These are phyloP conservation scores for Akanthomyces lecanii DNA, from an alignment of 2,329 filamentous ascomycete genomes.

Conservation along the genomic window DNA sequence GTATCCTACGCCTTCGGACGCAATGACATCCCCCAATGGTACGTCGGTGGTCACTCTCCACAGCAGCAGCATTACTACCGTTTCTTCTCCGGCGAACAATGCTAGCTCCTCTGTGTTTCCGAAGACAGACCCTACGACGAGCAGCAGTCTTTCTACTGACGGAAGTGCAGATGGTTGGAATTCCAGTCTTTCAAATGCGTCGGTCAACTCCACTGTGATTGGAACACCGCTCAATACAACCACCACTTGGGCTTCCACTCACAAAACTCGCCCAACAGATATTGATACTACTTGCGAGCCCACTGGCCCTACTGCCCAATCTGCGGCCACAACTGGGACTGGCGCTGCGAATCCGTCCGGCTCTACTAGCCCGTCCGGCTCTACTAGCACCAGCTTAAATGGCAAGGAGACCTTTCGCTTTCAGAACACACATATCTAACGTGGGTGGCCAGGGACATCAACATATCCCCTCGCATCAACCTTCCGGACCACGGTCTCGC, in stretches of 20 bases:
- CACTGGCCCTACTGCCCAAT: neutral
- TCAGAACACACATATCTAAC: neutral
- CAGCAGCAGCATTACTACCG: neutral
- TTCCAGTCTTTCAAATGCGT: neutral
- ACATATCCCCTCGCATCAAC: conserved; percentile 19
- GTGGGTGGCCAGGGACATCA: neutral
- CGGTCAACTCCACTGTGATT: neutral
- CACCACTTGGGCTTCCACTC: neutral
- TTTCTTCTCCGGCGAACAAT: neutral
- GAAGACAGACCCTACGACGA: neutral
- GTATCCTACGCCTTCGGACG: neutral
- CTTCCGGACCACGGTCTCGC: conserved; percentile 20
- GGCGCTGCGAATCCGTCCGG: neutral
- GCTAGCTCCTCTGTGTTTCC: neutral
- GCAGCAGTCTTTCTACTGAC: neutral
- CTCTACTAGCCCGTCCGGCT: neutral
- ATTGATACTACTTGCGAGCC: conserved; percentile 3
- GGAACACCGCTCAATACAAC: conserved; percentile 4
- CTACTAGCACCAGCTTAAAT: neutral
- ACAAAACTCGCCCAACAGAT: neutral
- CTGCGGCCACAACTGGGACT: neutral
- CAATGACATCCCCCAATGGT: neutral
- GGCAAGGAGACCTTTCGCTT: neutral
- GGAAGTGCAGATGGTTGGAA: neutral
- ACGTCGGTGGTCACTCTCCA: neutral